Evolutionary conservation across 257 asterid genomes (phyloP), one percentile per base, ranked within the genome.

Genomic region (Nicotiana obtusifolia): DNA sequence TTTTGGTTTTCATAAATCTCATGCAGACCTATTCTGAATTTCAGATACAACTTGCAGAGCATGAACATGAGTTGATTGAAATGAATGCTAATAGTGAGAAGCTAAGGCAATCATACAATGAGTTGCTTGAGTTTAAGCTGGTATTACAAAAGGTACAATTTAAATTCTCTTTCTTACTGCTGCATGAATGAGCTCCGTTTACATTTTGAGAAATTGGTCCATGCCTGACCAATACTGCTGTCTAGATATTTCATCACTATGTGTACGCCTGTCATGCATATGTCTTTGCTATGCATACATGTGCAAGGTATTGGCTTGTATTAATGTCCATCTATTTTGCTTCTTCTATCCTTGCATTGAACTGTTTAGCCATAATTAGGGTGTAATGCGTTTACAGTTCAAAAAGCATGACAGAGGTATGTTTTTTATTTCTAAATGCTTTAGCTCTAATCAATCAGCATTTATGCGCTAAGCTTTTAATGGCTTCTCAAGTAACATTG

Each of bases 111-210:
- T 86, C 98, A 60, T 94, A 92, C 85, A 96, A 96, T 83, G 99
- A 96, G 88, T 85, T 96, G 87, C 93, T 96, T 82, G 99, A 96
- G 93, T 96, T 93, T 91, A 96, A 91, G 92, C 89, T 96, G 93
- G 99, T 94, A 78, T 78, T 94, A 89, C 98, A 91, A 88, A 93
- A 94, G 99, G 99, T 96, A 91, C 80, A 75, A 19, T 75, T 49
- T 75, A 19, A 49, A 24, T 75, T 49, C 64, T 49, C 17, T 49
- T 52, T 75, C 37, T 75, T 75, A 49, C 64, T 26, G 30, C 49
- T 7, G 17, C 10, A 75, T 75, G 8, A 75, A 75, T 49, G 41
- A 26, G 37, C 80, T 24, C 44, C 8, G 47, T 49, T 73, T 20
- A 52, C 64, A 75, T 75, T 41, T 24, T 75, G 44, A 52, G 44